phyloP scores from a whole-genome alignment of 2,329 filamentous ascomycete species.

The Trichoderma sp. region DNA sequence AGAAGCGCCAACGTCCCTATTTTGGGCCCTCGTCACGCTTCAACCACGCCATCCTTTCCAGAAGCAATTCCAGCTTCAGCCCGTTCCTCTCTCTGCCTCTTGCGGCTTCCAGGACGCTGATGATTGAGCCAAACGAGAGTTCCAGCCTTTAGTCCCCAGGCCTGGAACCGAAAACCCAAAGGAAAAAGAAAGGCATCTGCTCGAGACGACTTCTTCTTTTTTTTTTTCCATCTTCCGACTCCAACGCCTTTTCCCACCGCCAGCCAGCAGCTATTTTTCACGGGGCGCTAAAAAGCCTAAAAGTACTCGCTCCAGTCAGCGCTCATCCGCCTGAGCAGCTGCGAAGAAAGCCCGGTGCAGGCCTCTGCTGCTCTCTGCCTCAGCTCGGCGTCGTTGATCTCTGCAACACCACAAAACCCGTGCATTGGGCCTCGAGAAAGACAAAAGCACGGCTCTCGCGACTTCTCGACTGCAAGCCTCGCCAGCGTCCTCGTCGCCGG shows the following conservation, averaged over 20 bases:
- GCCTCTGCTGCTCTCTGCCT: background rate
- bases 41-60: conserved; percentile 25
- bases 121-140: conserved; percentile 1
- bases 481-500: background rate
- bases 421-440: background rate
- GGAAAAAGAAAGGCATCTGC: background rate
- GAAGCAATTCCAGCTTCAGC: conserved; percentile 17
- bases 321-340: conserved; percentile 21
- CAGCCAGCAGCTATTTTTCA: conserved; percentile 3
- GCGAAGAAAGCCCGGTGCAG: background rate
- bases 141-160: background rate
- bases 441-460: background rate
- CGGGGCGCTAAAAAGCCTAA: conserved; percentile 26
- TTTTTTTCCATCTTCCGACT: background rate
- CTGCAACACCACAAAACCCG: conserved; percentile 6
- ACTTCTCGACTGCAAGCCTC: background rate
- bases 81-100: background rate
- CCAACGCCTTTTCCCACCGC: background rate
- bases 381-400: background rate
- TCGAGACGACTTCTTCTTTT: background rate
- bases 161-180: background rate
- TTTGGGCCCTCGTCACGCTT: background rate
- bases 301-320: conserved; percentile 7
- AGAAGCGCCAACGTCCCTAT: background rate
- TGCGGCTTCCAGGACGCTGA: conserved; percentile 8